Evolutionary conservation across 2,329 filamentous ascomycete genomes (phyloP).

Genomic region (Tolypocladium album): DNA sequence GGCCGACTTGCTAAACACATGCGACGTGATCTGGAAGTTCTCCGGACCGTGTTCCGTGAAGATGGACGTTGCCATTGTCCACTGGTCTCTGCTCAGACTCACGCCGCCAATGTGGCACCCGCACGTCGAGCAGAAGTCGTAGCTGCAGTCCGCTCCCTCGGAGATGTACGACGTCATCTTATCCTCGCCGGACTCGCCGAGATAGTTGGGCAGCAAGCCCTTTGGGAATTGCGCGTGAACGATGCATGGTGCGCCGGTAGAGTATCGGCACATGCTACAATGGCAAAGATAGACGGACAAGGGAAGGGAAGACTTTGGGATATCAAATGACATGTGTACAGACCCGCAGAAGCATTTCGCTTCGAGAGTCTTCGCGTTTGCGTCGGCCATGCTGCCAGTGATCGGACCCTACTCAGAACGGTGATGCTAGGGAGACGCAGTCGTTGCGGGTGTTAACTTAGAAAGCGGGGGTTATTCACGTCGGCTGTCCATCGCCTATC

Average conservation of each 20-base stretch:
- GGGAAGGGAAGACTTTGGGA: slow-evolving; percentile 26
- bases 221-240: slow-evolving; percentile 28
- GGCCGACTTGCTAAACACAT: slow-evolving; percentile 24
- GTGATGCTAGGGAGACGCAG: not conserved
- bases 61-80: slow-evolving; percentile 28
- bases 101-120: slow-evolving; percentile 32
- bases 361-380: slow-evolving; percentile 22
- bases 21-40: slow-evolving; percentile 22
- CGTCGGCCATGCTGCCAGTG: slow-evolving; percentile 8
- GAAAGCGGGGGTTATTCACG: not conserved
- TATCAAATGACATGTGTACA: slow-evolving; percentile 28
- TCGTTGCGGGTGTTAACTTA: not conserved
- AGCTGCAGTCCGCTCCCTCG: slow-evolving; percentile 15
- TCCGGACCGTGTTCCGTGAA: slow-evolving; percentile 24
- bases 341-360: slow-evolving; percentile 35
- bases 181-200: slow-evolving; percentile 24
- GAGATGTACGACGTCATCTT: slow-evolving; percentile 27
- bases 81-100: slow-evolving; percentile 19
- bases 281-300: slow-evolving; percentile 32
- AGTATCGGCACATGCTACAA: slow-evolving; percentile 33
- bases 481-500: not conserved
- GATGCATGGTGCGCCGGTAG: slow-evolving; percentile 27
- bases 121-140: slow-evolving; percentile 34
- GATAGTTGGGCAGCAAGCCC: slow-evolving; percentile 24
- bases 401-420: not conserved